Base-by-base conservation (phyloP, 2,329 filamentous ascomycete species). In the Ophiognomonia clavigignenti-juglandacearum region DNA sequence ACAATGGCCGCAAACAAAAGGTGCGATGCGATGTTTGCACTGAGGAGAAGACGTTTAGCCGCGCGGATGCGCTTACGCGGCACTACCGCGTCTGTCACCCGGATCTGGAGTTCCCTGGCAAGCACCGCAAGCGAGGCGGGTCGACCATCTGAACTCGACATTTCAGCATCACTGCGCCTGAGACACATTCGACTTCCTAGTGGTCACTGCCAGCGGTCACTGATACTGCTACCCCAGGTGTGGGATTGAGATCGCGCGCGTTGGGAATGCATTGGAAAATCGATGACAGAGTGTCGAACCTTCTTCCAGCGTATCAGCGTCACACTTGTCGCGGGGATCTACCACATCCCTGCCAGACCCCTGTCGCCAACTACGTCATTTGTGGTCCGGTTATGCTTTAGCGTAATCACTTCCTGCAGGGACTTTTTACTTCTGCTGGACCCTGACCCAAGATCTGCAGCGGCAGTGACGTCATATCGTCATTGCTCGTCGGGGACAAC, bases 81-180 rank as follows among this genome's bases (percentile, higher is more conserved):
- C 93, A 98, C 64, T 95, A 96, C 77, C 83, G 90, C 29, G 91
- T 96, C 40, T 92, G 95, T 54, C 92, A 96, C 65, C 91, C 92
- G 0, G 88, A 96, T 52, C 78, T 92, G 47, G 86, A 91, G 53
- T 84, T 88, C 57, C 83, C 85, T n/a, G 85, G 87, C 57, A 78
- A 79, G 64, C 71, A 75, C 41, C 64, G 69, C 39, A 63, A 64
- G 53, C 64, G 70, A 27, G 64, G 56, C n/a, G 56, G 55, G 18
- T 52, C 56, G 43, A 53, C 35, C 34, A 43, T 24, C 39, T 53
- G 42, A 48, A 13, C 10, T 16, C 20, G 8, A 8, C 16, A 9
- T 11, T 18, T 23, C 39, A 9, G 14, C 29, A 24, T 32, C 18
- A 32, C 11, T 6, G 16, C 6, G 9, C n/a, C 24, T 19, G 18